phyloP scores from a whole-genome alignment of 2,329 filamentous ascomycete species.

The Dothidotthia symphoricarpi region DNA sequence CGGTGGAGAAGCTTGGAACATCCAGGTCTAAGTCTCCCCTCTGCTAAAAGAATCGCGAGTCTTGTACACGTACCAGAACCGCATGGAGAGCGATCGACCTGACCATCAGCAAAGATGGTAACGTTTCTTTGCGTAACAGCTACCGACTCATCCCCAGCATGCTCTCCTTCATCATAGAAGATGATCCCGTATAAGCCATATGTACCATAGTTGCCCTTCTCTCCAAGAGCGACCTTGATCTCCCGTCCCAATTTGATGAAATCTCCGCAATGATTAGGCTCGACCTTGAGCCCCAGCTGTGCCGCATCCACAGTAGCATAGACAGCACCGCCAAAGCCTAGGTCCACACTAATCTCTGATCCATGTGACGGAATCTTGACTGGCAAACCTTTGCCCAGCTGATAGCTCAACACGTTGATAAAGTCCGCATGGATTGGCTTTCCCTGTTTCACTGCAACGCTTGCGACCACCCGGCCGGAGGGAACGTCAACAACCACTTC shows the following conservation, averaged over 20 bases:
- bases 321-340: slow-evolving; percentile 8
- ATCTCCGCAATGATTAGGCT: neutral
- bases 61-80: slow-evolving; percentile 13
- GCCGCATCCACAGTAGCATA: slow-evolving; percentile 7
- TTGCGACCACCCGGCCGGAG: slow-evolving; percentile 7
- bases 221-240: slow-evolving; percentile 6
- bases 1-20: slow-evolving; percentile 14
- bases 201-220: slow-evolving; percentile 3
- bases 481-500: slow-evolving; percentile 12
- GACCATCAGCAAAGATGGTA: slow-evolving; percentile 10
- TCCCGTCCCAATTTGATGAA: slow-evolving; percentile 7
- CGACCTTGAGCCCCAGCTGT: slow-evolving; percentile 6
- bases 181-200: slow-evolving; percentile 12
- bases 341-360: neutral
- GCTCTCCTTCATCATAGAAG: slow-evolving; percentile 2
- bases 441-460: slow-evolving; percentile 1
- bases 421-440: slow-evolving; percentile 10
- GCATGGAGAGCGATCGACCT: slow-evolving; percentile 11
- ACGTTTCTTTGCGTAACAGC: slow-evolving; percentile 7
- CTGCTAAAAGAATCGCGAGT: slow-evolving; percentile 7
- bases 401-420: slow-evolving; percentile 9
- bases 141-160: slow-evolving; percentile 3
- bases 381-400: neutral
- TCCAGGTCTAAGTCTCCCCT: slow-evolving; percentile 5
- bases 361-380: slow-evolving; percentile 3